Conservation (phyloP, 305 asterid species). For the Lippia alba region DNA sequence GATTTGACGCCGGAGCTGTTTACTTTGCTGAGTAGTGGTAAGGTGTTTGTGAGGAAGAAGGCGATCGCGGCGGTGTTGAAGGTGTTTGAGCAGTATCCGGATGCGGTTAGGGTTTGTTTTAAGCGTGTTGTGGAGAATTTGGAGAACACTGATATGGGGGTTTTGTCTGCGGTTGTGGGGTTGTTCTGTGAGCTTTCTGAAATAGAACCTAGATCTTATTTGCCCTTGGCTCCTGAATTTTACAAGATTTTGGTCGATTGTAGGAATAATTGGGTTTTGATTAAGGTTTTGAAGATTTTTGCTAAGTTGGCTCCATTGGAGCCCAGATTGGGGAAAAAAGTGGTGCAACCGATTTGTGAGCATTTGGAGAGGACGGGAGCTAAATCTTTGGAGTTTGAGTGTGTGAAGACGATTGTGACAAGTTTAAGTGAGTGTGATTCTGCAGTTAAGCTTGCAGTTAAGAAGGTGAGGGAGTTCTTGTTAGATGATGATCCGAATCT, state of each 20-base stretch:
- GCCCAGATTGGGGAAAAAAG: slow-evolving; percentile 84
- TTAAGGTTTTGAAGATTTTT: slow-evolving; percentile 87
- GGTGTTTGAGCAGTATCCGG: slow-evolving; percentile 77
- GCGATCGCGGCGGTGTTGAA: slow-evolving; percentile 68
- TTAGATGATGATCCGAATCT: slow-evolving; percentile 85
- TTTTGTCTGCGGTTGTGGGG: slow-evolving; percentile 79
- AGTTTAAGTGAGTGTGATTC: slow-evolving; percentile 78
- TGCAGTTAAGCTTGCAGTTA: slow-evolving; percentile 84
- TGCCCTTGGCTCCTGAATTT: slow-evolving; percentile 96
- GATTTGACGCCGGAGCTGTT: slow-evolving; percentile 90
- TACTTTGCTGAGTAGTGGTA: slow-evolving; percentile 62
- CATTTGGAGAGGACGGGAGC: slow-evolving; percentile 83
- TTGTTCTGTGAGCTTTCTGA: slow-evolving; percentile 86
- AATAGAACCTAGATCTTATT: slow-evolving; percentile 75
- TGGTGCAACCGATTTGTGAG: slow-evolving; percentile 88
- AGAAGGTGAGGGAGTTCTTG: slow-evolving; percentile 78
- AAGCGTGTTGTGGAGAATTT: slow-evolving; percentile 86
- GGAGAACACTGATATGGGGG: slow-evolving; percentile 68
- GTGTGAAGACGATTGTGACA: slow-evolving; percentile 71
- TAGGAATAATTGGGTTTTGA: slow-evolving; percentile 90
- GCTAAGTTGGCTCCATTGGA: slow-evolving; percentile 75
- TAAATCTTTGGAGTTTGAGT: slow-evolving; percentile 85
- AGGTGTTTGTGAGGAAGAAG: slow-evolving; percentile 63
- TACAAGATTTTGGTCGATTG: slow-evolving; percentile 81
- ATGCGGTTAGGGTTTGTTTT: slow-evolving; percentile 89